Evolutionary conservation across 768 basidiomycete genomes (phyloP).

Genomic region (Hortiboletus flavorubellus): DNA sequence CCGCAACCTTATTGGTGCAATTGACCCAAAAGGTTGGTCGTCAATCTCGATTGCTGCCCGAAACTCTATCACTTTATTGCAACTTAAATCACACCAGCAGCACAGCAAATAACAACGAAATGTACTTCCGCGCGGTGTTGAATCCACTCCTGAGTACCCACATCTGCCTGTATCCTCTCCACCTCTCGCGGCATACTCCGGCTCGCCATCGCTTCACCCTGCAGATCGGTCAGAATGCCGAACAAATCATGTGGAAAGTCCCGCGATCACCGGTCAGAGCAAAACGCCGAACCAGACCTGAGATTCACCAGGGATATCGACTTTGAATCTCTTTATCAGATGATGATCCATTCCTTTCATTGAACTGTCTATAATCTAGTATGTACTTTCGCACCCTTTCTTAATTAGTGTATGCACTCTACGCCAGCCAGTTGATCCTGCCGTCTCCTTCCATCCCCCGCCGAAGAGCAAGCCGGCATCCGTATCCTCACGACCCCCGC

Average conservation of each 20-base stretch:
- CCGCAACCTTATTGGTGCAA: slow-evolving; percentile 37
- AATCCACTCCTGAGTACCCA: not conserved
- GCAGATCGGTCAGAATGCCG: slow-evolving; percentile 21
- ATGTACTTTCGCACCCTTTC: not conserved
- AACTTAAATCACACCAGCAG: slow-evolving; percentile 37
- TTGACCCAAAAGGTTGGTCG: slow-evolving; percentile 40
- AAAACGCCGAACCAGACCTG: not conserved
- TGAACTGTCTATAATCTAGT: not conserved
- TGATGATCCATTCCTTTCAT: not conserved
- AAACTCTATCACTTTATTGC: slow-evolving; percentile 56
- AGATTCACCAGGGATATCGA: not conserved
- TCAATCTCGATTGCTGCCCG: slow-evolving; percentile 41
- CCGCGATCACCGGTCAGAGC: slow-evolving; percentile 20
- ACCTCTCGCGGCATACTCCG: slow-evolving; percentile 11
- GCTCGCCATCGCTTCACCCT: slow-evolving; percentile 15
- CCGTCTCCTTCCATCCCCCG: not conserved
- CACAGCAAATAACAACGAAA: not conserved
- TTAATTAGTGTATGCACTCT: not conserved
- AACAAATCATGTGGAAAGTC: slow-evolving; percentile 14
- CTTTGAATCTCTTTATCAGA: slow-evolving; percentile 11
- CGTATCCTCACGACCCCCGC: not conserved
- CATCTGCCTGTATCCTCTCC: not conserved
- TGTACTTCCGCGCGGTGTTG: not conserved
- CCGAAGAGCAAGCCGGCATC: not conserved
- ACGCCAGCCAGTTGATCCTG: slow-evolving; percentile 3